Evolutionary conservation across 768 basidiomycete species (phyloP).

Genomic region (Agrocybe praecox): DNA sequence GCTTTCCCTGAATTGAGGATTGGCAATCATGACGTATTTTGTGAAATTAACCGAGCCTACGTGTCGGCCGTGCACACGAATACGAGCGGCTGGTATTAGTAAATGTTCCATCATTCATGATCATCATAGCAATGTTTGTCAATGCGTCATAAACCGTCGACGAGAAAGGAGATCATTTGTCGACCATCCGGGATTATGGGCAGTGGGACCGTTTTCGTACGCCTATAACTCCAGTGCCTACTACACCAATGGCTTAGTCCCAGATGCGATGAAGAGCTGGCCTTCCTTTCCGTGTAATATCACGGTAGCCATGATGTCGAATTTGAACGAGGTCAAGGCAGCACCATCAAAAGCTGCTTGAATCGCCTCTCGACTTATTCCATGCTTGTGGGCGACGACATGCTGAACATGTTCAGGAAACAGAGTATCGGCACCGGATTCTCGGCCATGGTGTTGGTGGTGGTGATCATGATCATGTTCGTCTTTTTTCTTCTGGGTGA

Average conservation of each 20-base stretch:
- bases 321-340: conserved; percentile 21
- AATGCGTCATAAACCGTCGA: too few species aligned
- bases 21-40: too few species aligned
- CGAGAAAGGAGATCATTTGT: too few species aligned
- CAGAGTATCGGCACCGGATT: conserved; percentile 8
- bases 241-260: neutral
- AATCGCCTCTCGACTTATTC: conserved; percentile 26
- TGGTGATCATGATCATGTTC: conserved; percentile 4
- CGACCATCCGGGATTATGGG: too few species aligned
- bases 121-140: too few species aligned
- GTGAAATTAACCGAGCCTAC: too few species aligned
- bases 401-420: conserved; percentile 25
- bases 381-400: conserved; percentile 32
- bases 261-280: neutral
- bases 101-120: too few species aligned
- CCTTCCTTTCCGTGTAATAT: neutral
- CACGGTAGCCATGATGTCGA: conserved; percentile 16
- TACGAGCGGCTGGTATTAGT: too few species aligned
- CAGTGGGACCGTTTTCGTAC: too few species aligned
- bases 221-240: too few species aligned
- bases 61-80: too few species aligned
- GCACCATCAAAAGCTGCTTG: conserved; percentile 24
- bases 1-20: too few species aligned
- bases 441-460: neutral
- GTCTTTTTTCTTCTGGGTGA: conserved; percentile 24